Evolutionary conservation across 148 eudicot species (phyloP).

Genomic region (Chenopodium quinoa): DNA sequence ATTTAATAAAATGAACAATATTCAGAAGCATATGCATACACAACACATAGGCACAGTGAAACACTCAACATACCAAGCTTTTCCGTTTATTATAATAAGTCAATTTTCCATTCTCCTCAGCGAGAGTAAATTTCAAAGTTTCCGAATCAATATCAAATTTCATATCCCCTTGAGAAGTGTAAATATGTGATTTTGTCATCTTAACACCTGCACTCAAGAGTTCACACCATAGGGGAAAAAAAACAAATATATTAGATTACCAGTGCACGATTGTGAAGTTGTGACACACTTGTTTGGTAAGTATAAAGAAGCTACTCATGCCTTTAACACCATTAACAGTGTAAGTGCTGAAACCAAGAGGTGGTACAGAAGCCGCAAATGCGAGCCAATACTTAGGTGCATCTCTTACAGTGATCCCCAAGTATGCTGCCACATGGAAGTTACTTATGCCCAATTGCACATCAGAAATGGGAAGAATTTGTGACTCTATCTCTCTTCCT

Average conservation of each 20-base stretch:
- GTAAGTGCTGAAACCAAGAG: constrained; percentile 79
- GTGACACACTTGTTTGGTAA: constrained; percentile 1
- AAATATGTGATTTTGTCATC: constrained; percentile 40
- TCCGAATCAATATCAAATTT: constrained; percentile 53
- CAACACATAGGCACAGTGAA: not conserved
- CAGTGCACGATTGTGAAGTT: not conserved
- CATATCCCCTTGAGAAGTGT: constrained; percentile 35
- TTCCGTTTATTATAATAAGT: constrained; percentile 41
- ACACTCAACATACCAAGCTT: constrained; percentile 47
- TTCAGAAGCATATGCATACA: constrained; percentile 5
- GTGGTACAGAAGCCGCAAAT: constrained; percentile 67
- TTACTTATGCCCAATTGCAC: constrained; percentile 47
- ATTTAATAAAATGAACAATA: not conserved
- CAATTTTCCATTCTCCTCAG: constrained; percentile 43
- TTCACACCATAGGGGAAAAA: constrained; percentile 8
- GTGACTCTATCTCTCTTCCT: constrained; percentile 69
- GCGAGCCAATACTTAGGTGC: constrained; percentile 61
- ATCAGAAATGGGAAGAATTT: constrained; percentile 67
- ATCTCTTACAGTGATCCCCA: constrained; percentile 45
- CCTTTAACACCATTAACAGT: constrained; percentile 46
- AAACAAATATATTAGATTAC: not conserved
- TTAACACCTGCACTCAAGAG: constrained; percentile 38
- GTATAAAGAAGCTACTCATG: constrained; percentile 30
- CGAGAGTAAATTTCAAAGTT: constrained; percentile 47
- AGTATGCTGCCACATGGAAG: constrained; percentile 50